phyloP scores from a whole-genome alignment of 2,329 filamentous ascomycete species.

The Clarireedia homoeocarpa region DNA sequence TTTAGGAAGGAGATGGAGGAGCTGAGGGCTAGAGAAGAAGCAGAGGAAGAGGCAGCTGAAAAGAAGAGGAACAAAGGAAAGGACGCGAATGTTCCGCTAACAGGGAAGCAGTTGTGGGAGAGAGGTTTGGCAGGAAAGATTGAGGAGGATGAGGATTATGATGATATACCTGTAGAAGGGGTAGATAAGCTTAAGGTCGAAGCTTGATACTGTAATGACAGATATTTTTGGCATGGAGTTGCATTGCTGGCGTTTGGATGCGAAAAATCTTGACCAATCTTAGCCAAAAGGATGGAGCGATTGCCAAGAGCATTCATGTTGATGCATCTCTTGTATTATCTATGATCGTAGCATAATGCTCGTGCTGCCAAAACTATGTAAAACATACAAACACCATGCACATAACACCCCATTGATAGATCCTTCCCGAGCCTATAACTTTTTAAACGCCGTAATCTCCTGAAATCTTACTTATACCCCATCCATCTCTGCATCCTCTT shows the following conservation, averaged over 20 bases:
- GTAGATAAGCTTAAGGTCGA: constrained; percentile 68
- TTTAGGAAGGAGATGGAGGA: constrained; percentile 81
- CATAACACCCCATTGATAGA: neutral
- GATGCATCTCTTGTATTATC: constrained; percentile 1
- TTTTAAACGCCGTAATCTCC: neutral
- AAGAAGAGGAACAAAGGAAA: constrained; percentile 71
- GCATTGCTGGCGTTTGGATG: constrained; percentile 24
- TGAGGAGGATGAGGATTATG: constrained; percentile 60
- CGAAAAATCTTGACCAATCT: neutral
- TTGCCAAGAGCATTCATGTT: neutral
- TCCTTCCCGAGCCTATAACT: neutral
- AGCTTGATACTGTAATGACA: constrained; percentile 27
- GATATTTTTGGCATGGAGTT: constrained; percentile 19
- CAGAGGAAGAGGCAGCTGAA: constrained; percentile 72
- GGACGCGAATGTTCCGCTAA: constrained; percentile 62
- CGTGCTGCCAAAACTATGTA: neutral
- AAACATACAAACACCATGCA: constrained; percentile 12
- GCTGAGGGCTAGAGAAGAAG: constrained; percentile 56
- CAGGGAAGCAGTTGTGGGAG: constrained; percentile 74
- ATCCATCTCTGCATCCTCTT: constrained; percentile 46
- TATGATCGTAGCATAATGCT: neutral
- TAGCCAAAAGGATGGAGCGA: neutral
- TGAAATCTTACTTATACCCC: constrained; percentile 29
- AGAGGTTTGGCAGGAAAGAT: constrained; percentile 59
- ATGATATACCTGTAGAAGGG: constrained; percentile 47